A percentile compares a stretch with the other conserved stretches of the same genome.
These are phyloP conservation scores for Pyrenopolyporus hunteri DNA, from an alignment of 495 filamentous ascomycete genomes.

Conservation along the genomic window DNA sequence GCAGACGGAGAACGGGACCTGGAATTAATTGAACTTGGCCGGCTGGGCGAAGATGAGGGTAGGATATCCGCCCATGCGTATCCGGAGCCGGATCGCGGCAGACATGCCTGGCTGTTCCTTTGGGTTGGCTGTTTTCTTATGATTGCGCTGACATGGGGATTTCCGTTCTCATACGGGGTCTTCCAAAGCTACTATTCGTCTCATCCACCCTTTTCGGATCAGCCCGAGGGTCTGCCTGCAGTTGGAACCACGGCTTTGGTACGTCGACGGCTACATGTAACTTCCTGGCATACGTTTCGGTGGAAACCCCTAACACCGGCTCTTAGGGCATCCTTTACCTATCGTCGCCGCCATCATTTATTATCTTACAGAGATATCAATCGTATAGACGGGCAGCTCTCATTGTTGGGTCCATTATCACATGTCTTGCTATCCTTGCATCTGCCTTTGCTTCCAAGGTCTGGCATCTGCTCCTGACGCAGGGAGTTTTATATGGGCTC, in stretches of 20 bases:
- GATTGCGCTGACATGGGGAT: slow-evolving; percentile 71
- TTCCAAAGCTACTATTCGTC: slow-evolving; percentile 57
- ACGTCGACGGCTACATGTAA: slow-evolving; percentile 6
- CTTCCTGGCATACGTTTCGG: background rate
- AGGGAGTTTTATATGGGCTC: slow-evolving; percentile 62
- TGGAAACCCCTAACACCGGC: background rate
- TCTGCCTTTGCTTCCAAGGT: slow-evolving; percentile 55
- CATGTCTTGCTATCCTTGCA: slow-evolving; percentile 50
- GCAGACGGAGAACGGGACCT: slow-evolving; percentile 1
- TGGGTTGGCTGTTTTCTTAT: slow-evolving; percentile 63
- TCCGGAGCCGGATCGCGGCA: slow-evolving; percentile 58
- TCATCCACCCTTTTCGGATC: slow-evolving; percentile 49
- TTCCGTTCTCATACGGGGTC: slow-evolving; percentile 65
- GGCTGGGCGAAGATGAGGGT: background rate
- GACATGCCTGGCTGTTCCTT: slow-evolving; percentile 70
- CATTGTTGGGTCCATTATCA: slow-evolving; percentile 47
- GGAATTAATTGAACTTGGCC: slow-evolving; percentile 12
- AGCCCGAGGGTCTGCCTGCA: slow-evolving; percentile 47
- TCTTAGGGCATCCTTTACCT: slow-evolving; percentile 59
- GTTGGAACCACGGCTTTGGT: slow-evolving; percentile 52
- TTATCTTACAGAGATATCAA: slow-evolving; percentile 44
- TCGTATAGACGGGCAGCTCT: slow-evolving; percentile 41
- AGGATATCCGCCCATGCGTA: slow-evolving; percentile 10
- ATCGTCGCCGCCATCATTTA: slow-evolving; percentile 48
- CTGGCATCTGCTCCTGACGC: slow-evolving; percentile 58